Conservation (phyloP, 2,329 filamentous ascomycete species). For the Colletotrichum australisinense region DNA sequence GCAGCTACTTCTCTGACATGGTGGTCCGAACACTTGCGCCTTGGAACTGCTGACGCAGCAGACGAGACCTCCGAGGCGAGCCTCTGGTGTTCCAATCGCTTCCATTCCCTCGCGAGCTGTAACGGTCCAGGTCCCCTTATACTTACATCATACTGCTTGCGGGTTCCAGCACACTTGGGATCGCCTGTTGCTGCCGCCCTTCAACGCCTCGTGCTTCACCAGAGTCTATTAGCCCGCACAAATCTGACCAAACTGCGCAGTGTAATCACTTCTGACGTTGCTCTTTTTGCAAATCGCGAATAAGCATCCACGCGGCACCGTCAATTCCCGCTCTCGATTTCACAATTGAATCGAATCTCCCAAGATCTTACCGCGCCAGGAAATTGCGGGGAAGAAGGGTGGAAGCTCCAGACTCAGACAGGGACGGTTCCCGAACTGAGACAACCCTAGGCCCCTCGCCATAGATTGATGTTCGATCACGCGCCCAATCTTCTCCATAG, state of each 20-base stretch:
- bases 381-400: constrained; percentile 34
- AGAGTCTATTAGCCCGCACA: not conserved
- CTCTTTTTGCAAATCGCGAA: not conserved
- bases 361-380: constrained; percentile 21
- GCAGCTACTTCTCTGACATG: constrained; percentile 31
- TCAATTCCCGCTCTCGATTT: constrained; percentile 25
- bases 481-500: constrained; percentile 11
- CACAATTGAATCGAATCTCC: constrained; percentile 18
- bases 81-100: not conserved
- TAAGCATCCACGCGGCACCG: constrained; percentile 20
- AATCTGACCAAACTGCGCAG: not conserved
- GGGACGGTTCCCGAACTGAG: constrained; percentile 30
- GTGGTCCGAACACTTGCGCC: constrained; percentile 20
- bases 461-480: constrained; percentile 2
- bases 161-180: not conserved
- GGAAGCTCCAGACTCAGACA: constrained; percentile 21
- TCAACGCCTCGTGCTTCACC: not conserved
- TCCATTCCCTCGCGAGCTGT: not conserved
- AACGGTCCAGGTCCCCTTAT: not conserved
- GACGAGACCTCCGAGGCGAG: constrained; percentile 4
- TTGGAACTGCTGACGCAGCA: constrained; percentile 8
- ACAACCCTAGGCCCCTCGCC: constrained; percentile 28
- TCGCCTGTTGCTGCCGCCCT: not conserved
- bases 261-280: too few relatives aligned
- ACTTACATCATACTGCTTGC: not conserved